Conservation (phyloP, 306 rosid species). For the Benincasa hispida region DNA sequence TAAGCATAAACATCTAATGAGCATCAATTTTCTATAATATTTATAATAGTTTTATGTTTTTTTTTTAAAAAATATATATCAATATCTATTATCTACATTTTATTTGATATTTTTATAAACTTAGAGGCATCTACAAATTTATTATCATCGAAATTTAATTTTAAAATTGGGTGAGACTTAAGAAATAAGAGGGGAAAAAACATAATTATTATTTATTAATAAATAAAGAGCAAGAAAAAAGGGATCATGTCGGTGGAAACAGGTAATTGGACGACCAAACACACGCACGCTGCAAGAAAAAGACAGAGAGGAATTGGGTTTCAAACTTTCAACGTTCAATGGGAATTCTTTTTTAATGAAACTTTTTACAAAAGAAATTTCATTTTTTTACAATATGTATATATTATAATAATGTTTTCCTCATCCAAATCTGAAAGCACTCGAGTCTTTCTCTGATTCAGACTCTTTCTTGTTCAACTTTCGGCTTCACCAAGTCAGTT, state of each 20-base stretch:
- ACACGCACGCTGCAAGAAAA: not conserved
- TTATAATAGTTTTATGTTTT: too few relatives aligned
- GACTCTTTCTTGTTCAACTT: conserved; percentile 16
- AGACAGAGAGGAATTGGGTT: not conserved
- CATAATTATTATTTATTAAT: not conserved
- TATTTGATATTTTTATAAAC: too few relatives aligned
- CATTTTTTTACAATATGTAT: not conserved
- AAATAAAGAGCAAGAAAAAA: not conserved
- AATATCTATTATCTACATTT: too few relatives aligned
- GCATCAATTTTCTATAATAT: too few relatives aligned
- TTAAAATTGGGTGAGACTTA: too few relatives aligned
- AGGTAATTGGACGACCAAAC: conserved; percentile 14
- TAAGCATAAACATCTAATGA: too few relatives aligned
- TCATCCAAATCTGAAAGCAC: conserved; percentile 31
- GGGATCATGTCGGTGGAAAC: conserved; percentile 38
- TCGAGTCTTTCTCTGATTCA: conserved; percentile 16
- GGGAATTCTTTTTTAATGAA: not conserved
- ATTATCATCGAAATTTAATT: too few relatives aligned
- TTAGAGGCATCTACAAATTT: too few relatives aligned
- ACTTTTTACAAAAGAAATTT: not conserved
- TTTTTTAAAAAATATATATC: too few relatives aligned
- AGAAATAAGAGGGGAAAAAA: not conserved
- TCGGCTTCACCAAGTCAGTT: not conserved
- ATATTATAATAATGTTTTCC: not conserved
- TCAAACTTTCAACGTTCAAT: not conserved